Conservation (phyloP, 2,329 filamentous ascomycete species). For the Paracorniculantispora psalliotae region DNA sequence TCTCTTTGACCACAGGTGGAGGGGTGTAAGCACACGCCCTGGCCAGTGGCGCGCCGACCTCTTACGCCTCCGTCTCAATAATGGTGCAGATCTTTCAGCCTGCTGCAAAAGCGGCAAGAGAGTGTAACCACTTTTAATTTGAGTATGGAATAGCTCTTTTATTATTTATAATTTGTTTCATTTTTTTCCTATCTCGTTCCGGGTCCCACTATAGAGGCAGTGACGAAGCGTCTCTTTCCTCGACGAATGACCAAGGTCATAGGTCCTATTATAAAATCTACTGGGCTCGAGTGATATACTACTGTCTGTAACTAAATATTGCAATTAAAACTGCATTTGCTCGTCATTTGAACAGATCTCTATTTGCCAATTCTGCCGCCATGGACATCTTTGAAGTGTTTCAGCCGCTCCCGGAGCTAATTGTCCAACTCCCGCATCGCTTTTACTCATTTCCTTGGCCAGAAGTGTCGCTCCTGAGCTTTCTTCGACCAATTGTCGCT, state of each 20-base stretch:
- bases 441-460: neutral
- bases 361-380: neutral
- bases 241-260: no score
- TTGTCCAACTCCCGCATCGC: neutral
- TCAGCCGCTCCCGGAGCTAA: neutral
- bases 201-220: no score
- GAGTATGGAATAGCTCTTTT: neutral
- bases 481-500: neutral
- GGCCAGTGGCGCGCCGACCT: neutral
- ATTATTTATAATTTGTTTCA: neutral
- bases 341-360: neutral
- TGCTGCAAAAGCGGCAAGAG: neutral
- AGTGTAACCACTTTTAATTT: neutral
- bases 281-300: no score
- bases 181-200: neutral
- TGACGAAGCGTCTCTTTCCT: no score
- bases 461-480: neutral
- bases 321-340: no score
- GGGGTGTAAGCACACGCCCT: neutral
- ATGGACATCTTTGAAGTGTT: conserved; percentile 7
- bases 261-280: no score
- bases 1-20: neutral
- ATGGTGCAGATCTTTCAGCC: neutral
- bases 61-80: neutral
- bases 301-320: no score